phyloP scores from a whole-genome alignment of 1,284 basidiomycete genomes.

The Entoloma clypeatum region DNA sequence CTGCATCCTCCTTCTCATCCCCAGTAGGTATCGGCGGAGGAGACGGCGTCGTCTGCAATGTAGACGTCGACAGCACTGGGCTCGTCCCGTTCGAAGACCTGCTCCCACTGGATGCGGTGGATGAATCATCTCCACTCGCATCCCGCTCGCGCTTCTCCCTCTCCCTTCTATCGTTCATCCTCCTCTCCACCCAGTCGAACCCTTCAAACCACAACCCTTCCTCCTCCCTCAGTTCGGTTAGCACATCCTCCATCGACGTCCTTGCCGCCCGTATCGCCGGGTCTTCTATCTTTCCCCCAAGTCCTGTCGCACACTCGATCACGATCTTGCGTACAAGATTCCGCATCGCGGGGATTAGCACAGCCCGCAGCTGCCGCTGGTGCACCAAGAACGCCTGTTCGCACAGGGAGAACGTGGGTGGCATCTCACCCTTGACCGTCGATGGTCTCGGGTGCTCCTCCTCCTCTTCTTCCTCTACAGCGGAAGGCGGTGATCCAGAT shows the following conservation, averaged over 20 bases:
- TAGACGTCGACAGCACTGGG: constrained; percentile 70
- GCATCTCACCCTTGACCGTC: constrained; percentile 42
- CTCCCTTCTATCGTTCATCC: constrained; percentile 36
- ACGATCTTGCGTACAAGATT: constrained; percentile 63
- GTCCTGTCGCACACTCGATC: constrained; percentile 47
- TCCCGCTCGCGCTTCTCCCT: constrained; percentile 27
- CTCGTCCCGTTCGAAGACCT: constrained; percentile 56
- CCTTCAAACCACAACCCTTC: constrained; percentile 66
- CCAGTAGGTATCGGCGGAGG: constrained; percentile 48
- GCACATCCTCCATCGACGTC: constrained; percentile 60
- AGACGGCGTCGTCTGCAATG: constrained; percentile 69
- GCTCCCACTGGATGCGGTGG: constrained; percentile 42
- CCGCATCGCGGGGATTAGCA: constrained; percentile 59
- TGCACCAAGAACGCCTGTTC: constrained; percentile 57
- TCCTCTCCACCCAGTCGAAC: constrained; percentile 56
- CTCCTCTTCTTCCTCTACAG: constrained; percentile 23
- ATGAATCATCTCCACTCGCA: constrained; percentile 38
- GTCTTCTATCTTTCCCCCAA: constrained; percentile 40
- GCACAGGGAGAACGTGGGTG: constrained; percentile 53
- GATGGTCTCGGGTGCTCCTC: constrained; percentile 46
- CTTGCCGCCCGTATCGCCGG: constrained; percentile 43
- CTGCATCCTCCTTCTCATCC: constrained; percentile 33
- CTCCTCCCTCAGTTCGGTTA: constrained; percentile 51
- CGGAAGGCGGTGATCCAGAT: constrained; percentile 7
- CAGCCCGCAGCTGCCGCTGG: constrained; percentile 50